These are phyloP conservation scores for Echria macrotheca DNA, from an alignment of 495 filamentous ascomycete genomes.

Conservation along the genomic window DNA sequence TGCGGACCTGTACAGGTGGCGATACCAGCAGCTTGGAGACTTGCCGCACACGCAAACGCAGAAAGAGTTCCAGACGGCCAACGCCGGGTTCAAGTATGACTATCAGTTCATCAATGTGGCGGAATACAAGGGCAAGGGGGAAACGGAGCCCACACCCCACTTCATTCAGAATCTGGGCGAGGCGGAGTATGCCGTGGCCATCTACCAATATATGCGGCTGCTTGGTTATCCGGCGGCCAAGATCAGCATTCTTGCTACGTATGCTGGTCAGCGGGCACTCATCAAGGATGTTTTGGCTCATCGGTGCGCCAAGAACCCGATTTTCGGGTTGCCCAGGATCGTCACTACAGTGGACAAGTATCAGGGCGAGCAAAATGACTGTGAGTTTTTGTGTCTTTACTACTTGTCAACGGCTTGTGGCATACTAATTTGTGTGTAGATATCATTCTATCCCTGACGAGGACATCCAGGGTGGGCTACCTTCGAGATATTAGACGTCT, in stretches of 20 bases:
- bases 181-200: constrained; percentile 91
- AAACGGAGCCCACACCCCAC: constrained; percentile 87
- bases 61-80: constrained; percentile 72
- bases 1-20: constrained; percentile 88
- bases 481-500: constrained; percentile 89
- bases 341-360: constrained; percentile 98
- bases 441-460: constrained; percentile 84
- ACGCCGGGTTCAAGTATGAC: constrained; percentile 87
- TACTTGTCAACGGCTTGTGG: too few species aligned
- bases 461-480: constrained; percentile 87
- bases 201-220: constrained; percentile 96
- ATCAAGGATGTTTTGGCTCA: constrained; percentile 86
- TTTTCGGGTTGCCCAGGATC: constrained; percentile 87
- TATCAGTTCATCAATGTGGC: constrained; percentile 97
- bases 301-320: constrained; percentile 69
- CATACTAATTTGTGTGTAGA: constrained; percentile 48
- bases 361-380: constrained; percentile 98
- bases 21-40: constrained; percentile 76
- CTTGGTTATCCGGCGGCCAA: constrained; percentile 90
- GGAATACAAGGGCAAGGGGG: constrained; percentile 87
- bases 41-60: constrained; percentile 64
- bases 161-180: constrained; percentile 97
- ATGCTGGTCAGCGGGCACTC: constrained; percentile 89
- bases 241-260: constrained; percentile 88
- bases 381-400: constrained; percentile 47